These are phyloP conservation scores for Aspergillus wentii DNA, from an alignment of 495 filamentous ascomycete genomes.

Conservation along the genomic window DNA sequence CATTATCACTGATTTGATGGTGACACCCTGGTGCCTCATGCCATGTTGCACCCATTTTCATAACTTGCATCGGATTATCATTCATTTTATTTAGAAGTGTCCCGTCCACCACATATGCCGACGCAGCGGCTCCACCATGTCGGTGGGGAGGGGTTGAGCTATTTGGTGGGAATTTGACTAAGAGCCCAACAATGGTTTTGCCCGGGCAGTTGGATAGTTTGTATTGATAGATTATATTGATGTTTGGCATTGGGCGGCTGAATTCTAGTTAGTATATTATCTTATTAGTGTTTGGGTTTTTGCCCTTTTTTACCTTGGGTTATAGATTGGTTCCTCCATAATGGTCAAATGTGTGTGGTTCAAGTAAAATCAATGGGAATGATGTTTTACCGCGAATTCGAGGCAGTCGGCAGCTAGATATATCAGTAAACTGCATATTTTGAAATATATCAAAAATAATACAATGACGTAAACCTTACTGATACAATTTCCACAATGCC, in stretches of 20 bases:
- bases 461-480: too few relatives aligned
- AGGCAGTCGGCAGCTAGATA: too few relatives aligned
- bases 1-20: slow-evolving; percentile 30
- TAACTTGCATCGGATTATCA: slow-evolving; percentile 16
- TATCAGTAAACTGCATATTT: too few relatives aligned
- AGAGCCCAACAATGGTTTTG: slow-evolving; percentile 25
- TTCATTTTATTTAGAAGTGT: slow-evolving; percentile 36
- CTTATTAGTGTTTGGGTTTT: too few relatives aligned
- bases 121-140: slow-evolving; percentile 32
- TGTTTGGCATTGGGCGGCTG: slow-evolving; percentile 20
- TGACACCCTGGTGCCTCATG: slow-evolving; percentile 40
- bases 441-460: too few relatives aligned
- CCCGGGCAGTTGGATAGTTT: slow-evolving; percentile 30
- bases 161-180: slow-evolving; percentile 28
- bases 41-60: slow-evolving; percentile 21
- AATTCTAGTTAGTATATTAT: background rate
- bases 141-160: slow-evolving; percentile 34
- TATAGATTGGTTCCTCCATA: slow-evolving; percentile 5
- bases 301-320: background rate
- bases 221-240: slow-evolving; percentile 20
- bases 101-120: slow-evolving; percentile 24
- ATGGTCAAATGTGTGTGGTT: too few relatives aligned
- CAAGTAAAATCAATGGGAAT: too few relatives aligned
- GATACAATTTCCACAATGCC: too few relatives aligned
- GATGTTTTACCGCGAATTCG: too few relatives aligned